Evolutionary conservation across 1,139 yeast genomes (phyloP).

Genomic region (Sugiyamaella xylanicola): DNA sequence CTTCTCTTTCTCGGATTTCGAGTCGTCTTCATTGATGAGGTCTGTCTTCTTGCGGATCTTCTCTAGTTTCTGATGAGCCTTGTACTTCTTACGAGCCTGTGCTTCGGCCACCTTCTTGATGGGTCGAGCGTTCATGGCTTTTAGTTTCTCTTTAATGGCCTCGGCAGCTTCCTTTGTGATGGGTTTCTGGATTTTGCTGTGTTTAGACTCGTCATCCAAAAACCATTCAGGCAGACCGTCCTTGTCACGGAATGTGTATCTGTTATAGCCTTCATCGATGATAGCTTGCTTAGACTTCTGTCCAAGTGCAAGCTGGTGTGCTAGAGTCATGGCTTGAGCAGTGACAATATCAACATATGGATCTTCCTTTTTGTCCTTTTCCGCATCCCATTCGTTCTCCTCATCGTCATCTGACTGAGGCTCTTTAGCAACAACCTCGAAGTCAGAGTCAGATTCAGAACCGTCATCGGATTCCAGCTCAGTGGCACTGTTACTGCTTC

Average conservation of each 20-base stretch:
- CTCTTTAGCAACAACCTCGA: conserved; percentile 34
- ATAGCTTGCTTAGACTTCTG: conserved; percentile 81
- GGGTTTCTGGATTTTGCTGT: conserved; percentile 84
- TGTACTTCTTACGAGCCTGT: conserved; percentile 93
- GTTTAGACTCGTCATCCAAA: conserved; percentile 83
- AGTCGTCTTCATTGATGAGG: conserved; percentile 81
- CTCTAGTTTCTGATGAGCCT: conserved; percentile 86
- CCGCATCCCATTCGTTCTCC: conserved; percentile 38
- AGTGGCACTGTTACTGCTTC: conserved; percentile 21
- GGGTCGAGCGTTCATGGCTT: conserved; percentile 93
- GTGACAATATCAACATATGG: conserved; percentile 73
- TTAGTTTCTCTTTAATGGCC: conserved; percentile 87
- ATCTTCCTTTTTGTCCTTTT: conserved; percentile 41
- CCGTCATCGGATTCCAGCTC: conserved; percentile 29
- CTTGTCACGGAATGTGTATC: conserved; percentile 85
- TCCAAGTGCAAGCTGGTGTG: conserved; percentile 92
- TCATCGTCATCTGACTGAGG: conserved; percentile 36
- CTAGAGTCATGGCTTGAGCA: conserved; percentile 96
- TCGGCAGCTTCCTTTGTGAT: conserved; percentile 95
- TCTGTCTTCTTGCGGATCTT: conserved; percentile 94
- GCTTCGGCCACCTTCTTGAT: conserved; percentile 98
- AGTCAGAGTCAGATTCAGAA: conserved; percentile 33
- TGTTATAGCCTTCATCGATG: conserved; percentile 86
- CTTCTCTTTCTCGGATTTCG: conserved; percentile 88
- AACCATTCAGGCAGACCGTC: conserved; percentile 97